Base-by-base conservation (phyloP, 768 basidiomycete species). In the Mycena metata region DNA sequence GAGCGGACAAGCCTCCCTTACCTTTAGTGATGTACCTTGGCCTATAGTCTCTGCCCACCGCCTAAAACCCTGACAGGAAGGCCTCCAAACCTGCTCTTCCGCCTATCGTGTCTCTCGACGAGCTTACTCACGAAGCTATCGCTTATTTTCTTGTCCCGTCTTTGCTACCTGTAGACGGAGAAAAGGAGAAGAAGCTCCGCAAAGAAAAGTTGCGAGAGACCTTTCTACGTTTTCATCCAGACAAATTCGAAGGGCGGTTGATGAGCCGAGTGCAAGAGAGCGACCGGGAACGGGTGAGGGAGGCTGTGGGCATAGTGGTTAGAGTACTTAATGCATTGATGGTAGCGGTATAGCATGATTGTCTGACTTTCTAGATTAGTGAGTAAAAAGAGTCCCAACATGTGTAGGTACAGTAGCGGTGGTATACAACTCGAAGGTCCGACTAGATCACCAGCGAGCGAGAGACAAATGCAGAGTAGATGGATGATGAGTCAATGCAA, bases 211-310 rank as follows among this genome's bases (percentile, higher is more conserved):
- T 93, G 50, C 82, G 90, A 72, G 91, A 92, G 78, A 84, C 90
- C 0, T 83, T 92, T 72, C 77, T 93, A 26, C 89, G 91, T 21
- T 94, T 91, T 76, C 92, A 94, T 74, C 92, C 92, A 2, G 92
- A 94, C 77, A 94, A 94, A 76, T 93, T 93, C 60, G 91, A 94
- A 75, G 91, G 92, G 21, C 84, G 92, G 39, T 79, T 93, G 54
- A 88, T 92, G 85, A 75, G 76, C 55, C 81, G 82, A 6, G 82
- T 93, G 8, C 73, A 71, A 47, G 79, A 81, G 36, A 73, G 71
- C 15, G 90, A 94, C 24, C 77, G 73, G 73, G 84, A 83, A 47
- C 74, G 69, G 17, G 89, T 92, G 3, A 80, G 80, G 57, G 88
- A 91, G 69, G 90, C 83, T 0, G 88, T 90, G 21, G 90, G 88